Evolutionary conservation across 495 filamentous ascomycete genomes (phyloP), one percentile per base, ranked within the genome.

Genomic region (Choiromyces venosus): DNA sequence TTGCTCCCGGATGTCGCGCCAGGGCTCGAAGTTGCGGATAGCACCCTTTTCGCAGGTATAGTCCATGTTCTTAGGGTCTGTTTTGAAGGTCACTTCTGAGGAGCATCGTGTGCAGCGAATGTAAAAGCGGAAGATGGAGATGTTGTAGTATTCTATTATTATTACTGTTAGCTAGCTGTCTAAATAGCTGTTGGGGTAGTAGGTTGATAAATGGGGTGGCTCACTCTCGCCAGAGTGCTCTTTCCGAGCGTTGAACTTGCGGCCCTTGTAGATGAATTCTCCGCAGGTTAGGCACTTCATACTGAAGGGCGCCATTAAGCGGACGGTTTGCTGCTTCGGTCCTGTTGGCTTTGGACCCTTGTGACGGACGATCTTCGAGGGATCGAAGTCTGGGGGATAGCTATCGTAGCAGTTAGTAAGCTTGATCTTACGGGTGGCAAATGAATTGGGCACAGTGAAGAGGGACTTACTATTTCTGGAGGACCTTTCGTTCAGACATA

Each of bases 321-420:
- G 92, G 66, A 97, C 93, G 6, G 91, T 92, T 80, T 94, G 91
- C 29, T 92, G 87, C 75, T 94, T 94, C 6, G 91, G 91, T 7
- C 92, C 92, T 42, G 87, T 84, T 69, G 88, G 85, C 79, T 94
- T 95, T 38, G 89, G 89, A 4, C 84, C 85, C 25, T 88, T 87
- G 6, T 88, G 88, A 66, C 93, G 91, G 69, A 87, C 85, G 84
- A 94, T 89, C 77, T 90, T 90, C 37, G 89, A 90, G 25, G 96
- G 96, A 84, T 99, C 96, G 84, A 98, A 99, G 83, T 99, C 96
- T 36, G 96, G 93, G 44, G 95, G 95, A 82, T 96, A 98, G 87
- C 95, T 79, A 21, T 29, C 25, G 37, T 37, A 16, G 25, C 18
- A 42, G 64, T 78, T 68, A 73, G 35, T 39, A 37, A 73, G 37